A percentile compares a stretch with the other conserved stretches of the same genome.
phyloP scores from a whole-genome alignment of 306 rosid species.

The Urtica urens region DNA sequence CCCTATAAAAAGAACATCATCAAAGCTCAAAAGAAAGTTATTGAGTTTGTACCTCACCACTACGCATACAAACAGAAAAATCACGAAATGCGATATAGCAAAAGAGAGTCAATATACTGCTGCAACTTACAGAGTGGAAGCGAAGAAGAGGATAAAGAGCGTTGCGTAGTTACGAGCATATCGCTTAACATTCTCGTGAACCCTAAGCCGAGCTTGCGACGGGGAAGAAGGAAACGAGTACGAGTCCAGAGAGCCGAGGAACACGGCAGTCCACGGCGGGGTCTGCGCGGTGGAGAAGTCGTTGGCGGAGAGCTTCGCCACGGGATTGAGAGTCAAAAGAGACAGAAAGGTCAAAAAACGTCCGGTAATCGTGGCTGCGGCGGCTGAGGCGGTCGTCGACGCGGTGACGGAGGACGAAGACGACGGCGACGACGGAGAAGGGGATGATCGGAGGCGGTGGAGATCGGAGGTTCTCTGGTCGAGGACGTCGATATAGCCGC shows the following conservation, averaged over 20 bases:
- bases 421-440: slow-evolving; percentile 15
- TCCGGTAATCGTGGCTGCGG: slow-evolving; percentile 27
- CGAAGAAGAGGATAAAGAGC: slow-evolving; percentile 55
- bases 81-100: no score
- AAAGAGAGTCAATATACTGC: slow-evolving; percentile 1
- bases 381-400: background rate
- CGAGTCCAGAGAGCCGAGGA: slow-evolving; percentile 40
- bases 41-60: no score
- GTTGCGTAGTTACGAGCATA: slow-evolving; percentile 79
- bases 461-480: slow-evolving; percentile 56
- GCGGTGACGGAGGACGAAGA: slow-evolving; percentile 1
- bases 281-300: slow-evolving; percentile 51
- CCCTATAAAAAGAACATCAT: no score
- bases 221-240: slow-evolving; percentile 76
- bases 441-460: slow-evolving; percentile 21
- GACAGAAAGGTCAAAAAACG: slow-evolving; percentile 52
- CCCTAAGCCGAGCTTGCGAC: slow-evolving; percentile 70
- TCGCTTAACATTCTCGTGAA: slow-evolving; percentile 82
- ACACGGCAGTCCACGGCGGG: slow-evolving; percentile 68
- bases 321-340: slow-evolving; percentile 62
- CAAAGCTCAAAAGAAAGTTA: no score
- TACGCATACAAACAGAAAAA: no score
- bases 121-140: slow-evolving; percentile 57
- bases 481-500: slow-evolving; percentile 80
- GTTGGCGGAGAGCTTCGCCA: slow-evolving; percentile 63